Conservation (phyloP, 106 monocot species). For the Platanthera guangdongensis region DNA sequence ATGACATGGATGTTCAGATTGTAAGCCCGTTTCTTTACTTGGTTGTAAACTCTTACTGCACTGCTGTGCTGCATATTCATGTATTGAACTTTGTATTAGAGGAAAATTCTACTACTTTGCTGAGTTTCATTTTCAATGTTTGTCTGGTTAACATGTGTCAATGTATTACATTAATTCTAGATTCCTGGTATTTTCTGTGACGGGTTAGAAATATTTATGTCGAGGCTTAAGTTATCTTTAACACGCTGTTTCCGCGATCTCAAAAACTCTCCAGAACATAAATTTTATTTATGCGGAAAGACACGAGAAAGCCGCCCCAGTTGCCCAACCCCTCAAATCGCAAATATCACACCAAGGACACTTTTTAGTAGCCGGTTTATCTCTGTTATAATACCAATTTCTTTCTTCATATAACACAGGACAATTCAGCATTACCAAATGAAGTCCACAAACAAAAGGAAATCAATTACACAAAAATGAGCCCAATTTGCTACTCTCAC, state of each 20-base stretch:
- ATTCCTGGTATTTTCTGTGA: neutral
- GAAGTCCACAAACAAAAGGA: neutral
- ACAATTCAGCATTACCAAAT: neutral
- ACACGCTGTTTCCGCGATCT: neutral
- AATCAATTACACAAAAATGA: neutral
- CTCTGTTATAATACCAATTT: neutral
- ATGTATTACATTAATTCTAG: neutral
- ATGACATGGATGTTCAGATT: constrained; percentile 79
- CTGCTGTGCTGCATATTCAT: neutral
- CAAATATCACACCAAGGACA: neutral
- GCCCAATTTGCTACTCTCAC: neutral
- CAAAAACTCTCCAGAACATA: neutral
- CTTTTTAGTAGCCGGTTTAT: neutral
- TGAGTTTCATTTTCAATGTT: neutral
- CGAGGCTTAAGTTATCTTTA: neutral
- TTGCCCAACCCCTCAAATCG: neutral
- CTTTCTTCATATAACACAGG: neutral
- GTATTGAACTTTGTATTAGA: neutral
- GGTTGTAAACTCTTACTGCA: neutral
- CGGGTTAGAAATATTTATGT: neutral
- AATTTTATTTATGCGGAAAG: neutral
- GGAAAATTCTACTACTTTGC: neutral
- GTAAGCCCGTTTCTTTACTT: constrained; percentile 24
- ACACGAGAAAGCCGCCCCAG: neutral
- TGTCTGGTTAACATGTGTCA: neutral